Conservation (phyloP, 2,329 filamentous ascomycete species). For the Ophiostoma australiae region DNA sequence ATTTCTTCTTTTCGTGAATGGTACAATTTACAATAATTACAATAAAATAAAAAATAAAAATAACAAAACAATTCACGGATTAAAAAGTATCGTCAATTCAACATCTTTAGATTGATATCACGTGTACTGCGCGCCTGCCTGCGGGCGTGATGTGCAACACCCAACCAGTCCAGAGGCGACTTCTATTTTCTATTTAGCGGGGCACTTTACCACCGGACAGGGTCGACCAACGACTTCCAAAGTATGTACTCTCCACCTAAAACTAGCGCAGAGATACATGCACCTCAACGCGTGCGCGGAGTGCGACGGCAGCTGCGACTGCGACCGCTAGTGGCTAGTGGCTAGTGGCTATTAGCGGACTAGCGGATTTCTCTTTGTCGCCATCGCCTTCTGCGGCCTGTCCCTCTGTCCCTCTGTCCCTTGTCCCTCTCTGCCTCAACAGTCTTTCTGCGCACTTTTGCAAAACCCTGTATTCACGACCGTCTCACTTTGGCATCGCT, state of each 20-base stretch:
- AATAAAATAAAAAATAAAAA: no score
- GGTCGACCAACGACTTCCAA: background rate
- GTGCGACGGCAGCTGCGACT: background rate
- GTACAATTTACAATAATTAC: no score
- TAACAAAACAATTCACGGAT: no score
- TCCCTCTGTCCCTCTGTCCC: background rate
- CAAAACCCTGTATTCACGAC: background rate
- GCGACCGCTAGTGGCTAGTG: constrained; percentile 10
- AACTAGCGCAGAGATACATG: background rate
- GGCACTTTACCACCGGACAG: background rate
- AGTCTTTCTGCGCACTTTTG: background rate
- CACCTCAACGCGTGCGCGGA: background rate
- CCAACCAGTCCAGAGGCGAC: constrained; percentile 23
- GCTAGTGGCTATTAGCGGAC: background rate
- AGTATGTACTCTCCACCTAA: background rate
- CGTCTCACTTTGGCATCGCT: background rate
- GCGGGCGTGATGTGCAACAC: constrained; percentile 24
- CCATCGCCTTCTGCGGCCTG: background rate
- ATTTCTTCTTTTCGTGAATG: background rate
- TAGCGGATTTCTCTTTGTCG: constrained; percentile 9
- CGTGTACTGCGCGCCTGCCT: background rate
- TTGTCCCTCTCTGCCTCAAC: background rate
- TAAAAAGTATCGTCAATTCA: no score
- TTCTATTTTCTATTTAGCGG: background rate
- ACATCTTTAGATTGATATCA: background rate